Evolutionary conservation across 495 filamentous ascomycete species (phyloP), one percentile per base, ranked within the genome.

Genomic region (Aspergillus campestris): DNA sequence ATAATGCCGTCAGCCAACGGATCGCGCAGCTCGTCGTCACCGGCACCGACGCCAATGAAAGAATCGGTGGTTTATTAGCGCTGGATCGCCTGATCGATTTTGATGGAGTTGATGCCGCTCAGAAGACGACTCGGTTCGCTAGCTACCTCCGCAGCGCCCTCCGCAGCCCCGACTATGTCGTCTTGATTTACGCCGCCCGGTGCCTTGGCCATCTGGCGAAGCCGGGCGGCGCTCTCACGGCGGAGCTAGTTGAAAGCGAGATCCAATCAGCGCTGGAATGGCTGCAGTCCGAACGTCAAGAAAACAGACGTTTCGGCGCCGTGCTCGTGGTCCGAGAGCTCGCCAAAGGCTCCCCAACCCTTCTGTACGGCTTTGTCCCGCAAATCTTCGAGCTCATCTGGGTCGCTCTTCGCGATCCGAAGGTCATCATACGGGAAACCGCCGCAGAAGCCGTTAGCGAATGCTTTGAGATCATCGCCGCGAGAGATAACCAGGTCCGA

Each of bases 191-290:
- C 32, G 94, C 92, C 10, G 89, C 92, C 36, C 78, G 82, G 52
- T 89, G 89, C 8, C 71, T 99, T 15, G 94, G 92, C 30, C 84
- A 84, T 53, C 76, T 99, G 38, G 94, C 91, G 48, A 81, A 82
- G 49, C 94, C 92, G 3, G 94, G 92, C 36, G 92, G 92, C 36
- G 89, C 92, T 32, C 73, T 99, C 42, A 95, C 94, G 32, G 92
- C 92, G 2, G 94, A 97, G 66, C 70, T 99, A 34, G 94, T 99
- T 34, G 92, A 99, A 53, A 87, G 89, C 47, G 94, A 99, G 60
- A 87, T 97, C 34, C 89, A 95, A 58, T 86, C 87, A 7, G 90
- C 92, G 0, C 68, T 97, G 34, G 92, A 99, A 68, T 95, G 87
- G 86, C 73, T 99, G 38, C 91, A 96, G 55, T 84, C 86, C n/a